Base-by-base conservation (phyloP, 805 yeast species). In the Peterozyma xylosa region DNA sequence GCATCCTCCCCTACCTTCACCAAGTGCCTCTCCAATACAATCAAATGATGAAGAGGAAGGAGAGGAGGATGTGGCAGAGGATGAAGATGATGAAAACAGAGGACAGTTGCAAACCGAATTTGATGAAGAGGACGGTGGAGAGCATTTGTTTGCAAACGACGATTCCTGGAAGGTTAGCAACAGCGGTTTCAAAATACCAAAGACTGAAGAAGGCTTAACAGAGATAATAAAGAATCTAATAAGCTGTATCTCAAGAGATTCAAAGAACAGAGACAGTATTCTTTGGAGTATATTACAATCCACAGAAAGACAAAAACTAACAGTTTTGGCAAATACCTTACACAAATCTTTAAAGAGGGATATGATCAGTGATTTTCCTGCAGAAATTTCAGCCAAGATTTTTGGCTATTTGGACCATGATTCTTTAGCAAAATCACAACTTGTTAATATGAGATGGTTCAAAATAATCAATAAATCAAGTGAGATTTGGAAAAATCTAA, bases 361-460 rank as follows among this genome's bases (percentile, higher is more conserved):
- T 55, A 62, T 93, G 35, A 59, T 91, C 9, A 57, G 78, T 11
- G 64, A 73, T 39, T 64, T 93, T 30, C 99, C 99, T 0, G 54
- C 76, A 0, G 98, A 93, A 56, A 68, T 93, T 10, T 63, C 86
- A 2, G 67, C 76, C 50, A 74, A 78, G 38, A 79, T 93, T 9
- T 66, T 93, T 42, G 64, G 73, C 2, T 72, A 76, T 46, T 67
- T 91, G 45, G 90, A 86, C 55, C 73, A 74, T 49, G 55, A 66
- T 37, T 76, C 90, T 3, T 68, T 93, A 18, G 66, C 80, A 33
- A 68, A 73, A 9, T 74, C 83, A 11, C 67, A 86, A 3, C 66
- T 67, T 46, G 95, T 89, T 2, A 83, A 84, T 43, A 73, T 67
- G 39, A 64, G 66, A 42, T 93, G 98, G 97, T 70, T 74, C 49